A percentile compares a stretch with the other conserved stretches of the same genome.
Conservation (phyloP, 495 filamentous ascomycete genomes). For the Margaritispora aquatica region DNA sequence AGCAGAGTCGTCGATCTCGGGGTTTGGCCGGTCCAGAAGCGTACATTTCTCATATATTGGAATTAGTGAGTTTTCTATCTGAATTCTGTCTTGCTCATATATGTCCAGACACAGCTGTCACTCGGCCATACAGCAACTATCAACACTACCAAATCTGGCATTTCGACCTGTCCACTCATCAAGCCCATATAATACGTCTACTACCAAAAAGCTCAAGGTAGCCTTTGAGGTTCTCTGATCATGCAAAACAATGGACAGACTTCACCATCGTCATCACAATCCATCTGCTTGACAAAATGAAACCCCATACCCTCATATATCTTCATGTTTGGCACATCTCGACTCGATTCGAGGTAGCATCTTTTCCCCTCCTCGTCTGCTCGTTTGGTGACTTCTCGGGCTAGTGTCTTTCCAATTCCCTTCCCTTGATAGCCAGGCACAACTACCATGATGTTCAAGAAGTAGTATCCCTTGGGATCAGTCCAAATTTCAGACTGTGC, state of each 20-base stretch:
- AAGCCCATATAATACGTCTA: no score
- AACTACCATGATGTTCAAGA: conserved; percentile 65
- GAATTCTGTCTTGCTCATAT: no score
- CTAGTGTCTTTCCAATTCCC: conserved; percentile 53
- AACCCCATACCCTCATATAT: conserved; percentile 66
- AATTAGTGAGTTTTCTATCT: no score
- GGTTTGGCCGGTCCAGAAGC: no score
- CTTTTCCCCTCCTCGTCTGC: conserved; percentile 53
- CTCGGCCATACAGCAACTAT: no score
- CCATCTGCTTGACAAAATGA: conserved; percentile 51
- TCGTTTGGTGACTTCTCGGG: conserved; percentile 48
- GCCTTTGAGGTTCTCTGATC: conserved; percentile 38
- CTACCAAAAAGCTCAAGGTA: not conserved
- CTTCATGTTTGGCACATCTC: conserved; percentile 53
- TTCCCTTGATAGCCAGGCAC: conserved; percentile 48
- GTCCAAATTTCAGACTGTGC: conserved; percentile 53
- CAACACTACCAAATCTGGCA: no score
- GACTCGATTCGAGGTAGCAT: conserved; percentile 61
- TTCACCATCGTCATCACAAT: conserved; percentile 51
- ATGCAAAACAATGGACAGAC: conserved; percentile 43
- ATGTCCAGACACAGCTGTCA: no score
- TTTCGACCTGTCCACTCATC: not conserved
- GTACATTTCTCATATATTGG: no score
- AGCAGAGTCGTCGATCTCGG: no score
- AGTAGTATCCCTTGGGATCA: conserved; percentile 58